Conservation (phyloP, 1,284 basidiomycete genomes). For the Rhodotorula sp. region DNA sequence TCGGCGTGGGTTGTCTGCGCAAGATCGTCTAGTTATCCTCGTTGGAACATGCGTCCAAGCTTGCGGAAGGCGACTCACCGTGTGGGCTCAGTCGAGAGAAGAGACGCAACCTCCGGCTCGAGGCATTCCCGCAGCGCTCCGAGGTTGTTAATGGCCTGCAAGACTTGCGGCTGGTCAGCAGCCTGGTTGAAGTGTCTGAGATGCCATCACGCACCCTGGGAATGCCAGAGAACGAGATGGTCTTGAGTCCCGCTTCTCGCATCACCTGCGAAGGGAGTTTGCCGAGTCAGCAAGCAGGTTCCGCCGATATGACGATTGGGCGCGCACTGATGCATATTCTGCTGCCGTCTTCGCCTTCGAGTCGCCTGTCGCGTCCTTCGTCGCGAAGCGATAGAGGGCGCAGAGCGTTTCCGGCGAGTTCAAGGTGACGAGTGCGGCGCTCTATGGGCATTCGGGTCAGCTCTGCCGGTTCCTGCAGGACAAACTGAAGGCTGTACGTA, state of each 20-base stretch:
- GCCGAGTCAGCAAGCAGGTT: neutral
- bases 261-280: constrained; percentile 56
- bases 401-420: constrained; percentile 77
- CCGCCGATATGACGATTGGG: neutral
- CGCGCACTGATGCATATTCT: constrained; percentile 16
- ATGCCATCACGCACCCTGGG: constrained; percentile 30
- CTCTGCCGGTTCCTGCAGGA: neutral
- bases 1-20: constrained; percentile 11
- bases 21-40: neutral
- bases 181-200: constrained; percentile 10
- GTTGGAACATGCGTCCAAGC: constrained; percentile 14
- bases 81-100: constrained; percentile 63
- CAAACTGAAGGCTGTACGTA: constrained; percentile 48
- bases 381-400: constrained; percentile 72
- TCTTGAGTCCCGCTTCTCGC: constrained; percentile 91
- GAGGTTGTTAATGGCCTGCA: constrained; percentile 76
- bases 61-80: constrained; percentile 56
- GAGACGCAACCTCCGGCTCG: constrained; percentile 71
- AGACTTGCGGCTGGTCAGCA: constrained; percentile 19
- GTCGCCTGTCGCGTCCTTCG: constrained; percentile 58
- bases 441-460: constrained; percentile 53
- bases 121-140: constrained; percentile 69
- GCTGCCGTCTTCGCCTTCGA: constrained; percentile 49
- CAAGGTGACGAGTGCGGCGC: constrained; percentile 74
- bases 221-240: constrained; percentile 59